These are phyloP conservation scores for Hymenoscyphus scutula DNA, from an alignment of 2,329 filamentous ascomycete species.

Conservation along the genomic window DNA sequence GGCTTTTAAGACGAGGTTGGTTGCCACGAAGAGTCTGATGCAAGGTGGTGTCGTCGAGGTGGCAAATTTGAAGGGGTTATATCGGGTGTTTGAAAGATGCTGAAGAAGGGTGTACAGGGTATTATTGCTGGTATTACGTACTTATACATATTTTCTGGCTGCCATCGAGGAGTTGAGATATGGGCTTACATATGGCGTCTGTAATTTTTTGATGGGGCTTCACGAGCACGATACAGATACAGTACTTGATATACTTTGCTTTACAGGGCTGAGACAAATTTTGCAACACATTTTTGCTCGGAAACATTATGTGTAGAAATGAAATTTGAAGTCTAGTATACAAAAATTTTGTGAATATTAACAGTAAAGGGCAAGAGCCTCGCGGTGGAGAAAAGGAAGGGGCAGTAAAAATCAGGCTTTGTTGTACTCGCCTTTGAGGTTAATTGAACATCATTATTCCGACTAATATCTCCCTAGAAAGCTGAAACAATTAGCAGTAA, in stretches of 20 bases:
- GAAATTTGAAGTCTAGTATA: too few relatives aligned
- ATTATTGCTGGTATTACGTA: neutral
- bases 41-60: conserved; percentile 76
- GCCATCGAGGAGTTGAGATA: neutral
- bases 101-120: conserved; percentile 39
- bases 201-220: neutral
- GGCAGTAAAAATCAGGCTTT: too few relatives aligned
- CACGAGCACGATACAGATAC: neutral
- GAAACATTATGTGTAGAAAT: neutral
- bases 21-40: conserved; percentile 77
- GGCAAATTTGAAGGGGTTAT: conserved; percentile 87
- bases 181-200: neutral
- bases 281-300: neutral
- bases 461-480: neutral
- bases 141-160: neutral
- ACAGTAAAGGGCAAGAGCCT: too few relatives aligned
- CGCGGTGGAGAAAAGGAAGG: too few relatives aligned
- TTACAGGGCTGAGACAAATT: neutral
- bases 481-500: too few relatives aligned
- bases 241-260: neutral
- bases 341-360: too few relatives aligned
- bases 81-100: conserved; percentile 92
- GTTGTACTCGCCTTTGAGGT: too few relatives aligned
- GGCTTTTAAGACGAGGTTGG: conserved; percentile 75
- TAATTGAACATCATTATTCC: too few relatives aligned